Conservation (phyloP, 73 alveolate species). For the Tetrahymena malaccensis region DNA sequence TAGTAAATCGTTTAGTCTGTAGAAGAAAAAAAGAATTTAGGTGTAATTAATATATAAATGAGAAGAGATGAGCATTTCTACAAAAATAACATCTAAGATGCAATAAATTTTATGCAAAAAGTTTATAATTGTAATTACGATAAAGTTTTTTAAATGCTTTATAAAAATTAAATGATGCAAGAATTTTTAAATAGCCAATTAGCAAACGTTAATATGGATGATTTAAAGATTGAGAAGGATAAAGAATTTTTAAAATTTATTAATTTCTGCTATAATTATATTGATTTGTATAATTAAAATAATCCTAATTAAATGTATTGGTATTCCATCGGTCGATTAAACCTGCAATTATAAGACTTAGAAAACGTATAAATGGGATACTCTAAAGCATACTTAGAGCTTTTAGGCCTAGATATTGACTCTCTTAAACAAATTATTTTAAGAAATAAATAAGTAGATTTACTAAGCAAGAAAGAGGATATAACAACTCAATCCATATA, state of each 20-base stretch:
- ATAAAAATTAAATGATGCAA: not conserved
- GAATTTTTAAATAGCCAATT: not conserved
- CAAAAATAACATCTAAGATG: not conserved
- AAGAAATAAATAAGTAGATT: not conserved
- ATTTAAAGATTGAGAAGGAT: not conserved
- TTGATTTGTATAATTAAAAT: not conserved
- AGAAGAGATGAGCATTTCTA: not conserved
- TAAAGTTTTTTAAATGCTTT: not conserved
- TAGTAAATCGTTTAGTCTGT: not conserved
- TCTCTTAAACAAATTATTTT: not conserved
- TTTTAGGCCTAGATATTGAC: not conserved
- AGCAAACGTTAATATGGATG: not conserved
- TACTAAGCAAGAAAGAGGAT: not conserved
- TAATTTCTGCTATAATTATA: not conserved
- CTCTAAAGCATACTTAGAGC: not conserved
- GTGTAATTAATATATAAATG: not conserved
- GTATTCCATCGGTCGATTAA: not conserved
- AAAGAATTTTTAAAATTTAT: not conserved
- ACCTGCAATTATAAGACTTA: not conserved
- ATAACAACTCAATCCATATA: not conserved
- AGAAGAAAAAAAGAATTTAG: not conserved
- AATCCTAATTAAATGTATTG: not conserved
- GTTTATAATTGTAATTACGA: not conserved
- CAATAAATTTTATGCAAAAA: not conserved
- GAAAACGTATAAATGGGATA: not conserved